phyloP scores from a whole-genome alignment of 2,329 filamentous ascomycete species.

The Claviceps africana region DNA sequence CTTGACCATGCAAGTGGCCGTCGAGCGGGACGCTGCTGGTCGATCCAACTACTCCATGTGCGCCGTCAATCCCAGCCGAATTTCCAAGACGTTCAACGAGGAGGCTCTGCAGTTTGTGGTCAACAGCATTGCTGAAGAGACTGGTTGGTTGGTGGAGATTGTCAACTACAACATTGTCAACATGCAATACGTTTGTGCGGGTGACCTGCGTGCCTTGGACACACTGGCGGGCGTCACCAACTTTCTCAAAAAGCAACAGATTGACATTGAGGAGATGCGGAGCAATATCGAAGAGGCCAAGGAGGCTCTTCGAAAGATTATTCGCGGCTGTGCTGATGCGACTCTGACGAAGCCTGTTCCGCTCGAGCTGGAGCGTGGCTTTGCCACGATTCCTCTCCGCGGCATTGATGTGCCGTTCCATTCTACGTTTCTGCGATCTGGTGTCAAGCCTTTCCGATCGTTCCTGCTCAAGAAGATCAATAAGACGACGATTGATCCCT shows the following conservation, averaged over 20 bases:
- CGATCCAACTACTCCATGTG: constrained; percentile 99
- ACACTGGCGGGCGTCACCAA: constrained; percentile 72
- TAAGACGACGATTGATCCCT: constrained; percentile 95
- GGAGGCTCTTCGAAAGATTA: constrained; percentile 78
- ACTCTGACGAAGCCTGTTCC: constrained; percentile 82
- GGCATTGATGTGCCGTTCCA: constrained; percentile 99
- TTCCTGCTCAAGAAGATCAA: constrained; percentile 99
- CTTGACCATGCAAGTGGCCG: constrained; percentile 96
- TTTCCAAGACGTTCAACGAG: constrained; percentile 98
- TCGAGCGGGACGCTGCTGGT: constrained; percentile 84
- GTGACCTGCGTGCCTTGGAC: constrained; percentile 57
- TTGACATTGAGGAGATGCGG: constrained; percentile 90
- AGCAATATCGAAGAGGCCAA: constrained; percentile 85
- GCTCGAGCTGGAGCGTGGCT: constrained; percentile 81
- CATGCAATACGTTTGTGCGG: constrained; percentile 61
- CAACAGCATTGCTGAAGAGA: constrained; percentile 85
- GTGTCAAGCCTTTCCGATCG: constrained; percentile 96
- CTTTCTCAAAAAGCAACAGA: constrained; percentile 91
- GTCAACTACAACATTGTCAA: constrained; percentile 87
- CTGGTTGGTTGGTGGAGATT: constrained; percentile 92
- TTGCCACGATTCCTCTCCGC: constrained; percentile 89
- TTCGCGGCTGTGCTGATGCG: constrained; percentile 72
- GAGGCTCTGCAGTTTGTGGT: constrained; percentile 94
- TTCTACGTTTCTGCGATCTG: constrained; percentile 91
- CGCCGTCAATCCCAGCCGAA: constrained; percentile 94